Conservation (phyloP, 2,329 filamentous ascomycete genomes). For the Curvularia eragrostidis region DNA sequence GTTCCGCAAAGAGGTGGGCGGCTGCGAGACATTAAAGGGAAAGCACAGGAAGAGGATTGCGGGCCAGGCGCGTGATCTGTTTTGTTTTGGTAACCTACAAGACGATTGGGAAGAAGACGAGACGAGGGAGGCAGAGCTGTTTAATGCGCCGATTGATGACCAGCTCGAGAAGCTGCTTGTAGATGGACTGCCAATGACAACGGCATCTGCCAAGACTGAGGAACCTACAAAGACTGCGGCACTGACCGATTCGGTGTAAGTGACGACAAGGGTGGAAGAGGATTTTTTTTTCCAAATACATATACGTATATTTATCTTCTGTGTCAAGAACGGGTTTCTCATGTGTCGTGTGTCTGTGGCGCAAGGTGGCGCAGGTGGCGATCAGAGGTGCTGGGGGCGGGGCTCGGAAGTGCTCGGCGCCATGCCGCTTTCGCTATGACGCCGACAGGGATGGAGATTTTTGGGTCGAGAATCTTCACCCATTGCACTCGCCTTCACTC, state of each 20-base stretch:
- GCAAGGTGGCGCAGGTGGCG: slow-evolving; percentile 1
- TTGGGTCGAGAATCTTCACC: slow-evolving; percentile 7
- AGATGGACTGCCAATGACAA: background rate
- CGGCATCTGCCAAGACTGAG: background rate
- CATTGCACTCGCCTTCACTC: background rate
- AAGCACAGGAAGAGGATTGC: slow-evolving; percentile 43
- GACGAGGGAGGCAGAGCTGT: slow-evolving; percentile 12
- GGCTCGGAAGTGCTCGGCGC: slow-evolving; percentile 1
- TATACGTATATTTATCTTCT: background rate
- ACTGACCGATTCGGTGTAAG: background rate
- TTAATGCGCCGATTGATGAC: slow-evolving; percentile 14
- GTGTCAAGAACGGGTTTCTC: background rate
- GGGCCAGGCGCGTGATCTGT: slow-evolving; percentile 66
- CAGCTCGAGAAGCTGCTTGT: slow-evolving; percentile 1
- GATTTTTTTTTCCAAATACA: no score
- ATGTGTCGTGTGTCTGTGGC: background rate
- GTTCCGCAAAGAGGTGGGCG: slow-evolving; percentile 72
- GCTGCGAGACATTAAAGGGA: slow-evolving; percentile 59
- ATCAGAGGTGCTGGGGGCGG: background rate
- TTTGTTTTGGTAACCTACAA: slow-evolving; percentile 62
- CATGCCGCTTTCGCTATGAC: slow-evolving; percentile 13
- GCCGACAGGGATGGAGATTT: slow-evolving; percentile 12
- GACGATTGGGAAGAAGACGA: slow-evolving; percentile 41
- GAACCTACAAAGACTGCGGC: background rate
- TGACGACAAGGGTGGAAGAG: no score